Evolutionary conservation across 2,329 filamentous ascomycete species (phyloP), one percentile per base, ranked within the genome.

Genomic region (Penicillium concentricum): DNA sequence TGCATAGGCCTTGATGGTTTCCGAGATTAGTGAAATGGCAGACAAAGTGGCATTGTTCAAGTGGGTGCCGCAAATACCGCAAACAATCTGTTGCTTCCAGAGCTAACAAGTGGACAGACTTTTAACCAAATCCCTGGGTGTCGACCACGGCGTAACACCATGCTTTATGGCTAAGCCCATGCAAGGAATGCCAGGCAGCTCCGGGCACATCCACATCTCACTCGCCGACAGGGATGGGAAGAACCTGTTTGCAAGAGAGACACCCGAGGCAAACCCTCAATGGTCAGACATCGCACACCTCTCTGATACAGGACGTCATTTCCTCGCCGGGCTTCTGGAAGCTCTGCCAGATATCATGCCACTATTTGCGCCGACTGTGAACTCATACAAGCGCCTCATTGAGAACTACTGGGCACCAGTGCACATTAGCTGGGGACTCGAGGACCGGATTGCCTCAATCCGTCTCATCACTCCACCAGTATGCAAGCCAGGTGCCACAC

Each of bases 361-460:
- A 1, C 81, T 97, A 50, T 81, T 97, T 18, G 93, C 93, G 0
- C 93, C 93, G 0, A 97, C 91, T 0, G 85, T 97, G 69, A 97
- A 97, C 82, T 95, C 90, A 57, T 97, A 97, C 81, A 97, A 97
- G 79, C 87, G 93, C 3, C 83, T 97, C 0, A 93, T 97, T 2
- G 93, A 97, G 79, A 97, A 97, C 78, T 97, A 96, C 77, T 97
- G 93, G 93, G 93, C 93, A 0, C 93, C 93, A 0, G 92, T 97
- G 3, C 96, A 92, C 0, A 92, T 97, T 0, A 96, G 91, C 0
- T 97, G 93, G 93, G 93, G 93, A 0, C 79, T 96, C 4, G 93
- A 97, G 74, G 92, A 97, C 74, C 89, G 93, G 60, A 92, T 91
- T 18, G 92, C 93, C 0, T 94, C 90, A 0, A 89, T 97, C 62